A percentile compares a stretch with the other conserved stretches of the same genome.
Conservation (phyloP, 129 eudicot genomes). For the Chrysanthemum seticuspe region DNA sequence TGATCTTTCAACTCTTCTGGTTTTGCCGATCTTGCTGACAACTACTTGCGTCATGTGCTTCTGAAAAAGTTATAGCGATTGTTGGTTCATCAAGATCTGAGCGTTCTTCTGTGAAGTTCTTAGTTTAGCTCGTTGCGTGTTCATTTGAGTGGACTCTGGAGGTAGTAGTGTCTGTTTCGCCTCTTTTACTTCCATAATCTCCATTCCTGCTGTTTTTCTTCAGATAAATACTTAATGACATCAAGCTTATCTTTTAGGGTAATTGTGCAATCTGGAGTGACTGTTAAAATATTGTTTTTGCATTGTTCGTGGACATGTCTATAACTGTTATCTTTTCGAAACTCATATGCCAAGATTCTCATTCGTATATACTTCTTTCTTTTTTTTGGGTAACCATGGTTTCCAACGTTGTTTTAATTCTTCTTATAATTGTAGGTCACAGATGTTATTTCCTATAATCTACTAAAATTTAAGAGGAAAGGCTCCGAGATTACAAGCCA, state of each 20-base stretch:
- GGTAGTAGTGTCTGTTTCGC: background rate
- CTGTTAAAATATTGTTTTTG: background rate
- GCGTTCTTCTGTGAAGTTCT: slow-evolving; percentile 22
- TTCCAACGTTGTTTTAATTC: background rate
- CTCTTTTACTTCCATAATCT: background rate
- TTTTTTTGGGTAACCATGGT: too few relatives aligned
- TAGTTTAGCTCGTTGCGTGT: slow-evolving; percentile 20
- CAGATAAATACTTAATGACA: slow-evolving; percentile 10
- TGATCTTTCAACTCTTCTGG: background rate
- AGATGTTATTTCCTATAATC: background rate
- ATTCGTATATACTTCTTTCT: too few relatives aligned
- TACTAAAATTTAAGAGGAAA: slow-evolving; percentile 6
- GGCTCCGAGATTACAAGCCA: too few relatives aligned
- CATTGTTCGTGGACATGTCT: slow-evolving; percentile 18
- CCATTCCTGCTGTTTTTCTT: slow-evolving; percentile 7
- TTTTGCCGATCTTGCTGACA: slow-evolving; percentile 19
- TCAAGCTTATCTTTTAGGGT: slow-evolving; percentile 14
- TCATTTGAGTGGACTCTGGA: slow-evolving; percentile 19
- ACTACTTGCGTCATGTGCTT: slow-evolving; percentile 13
- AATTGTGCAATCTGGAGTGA: background rate
- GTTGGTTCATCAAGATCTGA: slow-evolving; percentile 6
- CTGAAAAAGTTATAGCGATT: background rate
- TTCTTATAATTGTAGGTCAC: slow-evolving; percentile 12
- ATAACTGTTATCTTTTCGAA: slow-evolving; percentile 29
- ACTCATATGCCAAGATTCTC: slow-evolving; percentile 1